Percentiles rank a stretch among this genome's conserved stretches.
phyloP scores from a whole-genome alignment of 495 filamentous ascomycete species.

The Tuber microsphaerosporum region DNA sequence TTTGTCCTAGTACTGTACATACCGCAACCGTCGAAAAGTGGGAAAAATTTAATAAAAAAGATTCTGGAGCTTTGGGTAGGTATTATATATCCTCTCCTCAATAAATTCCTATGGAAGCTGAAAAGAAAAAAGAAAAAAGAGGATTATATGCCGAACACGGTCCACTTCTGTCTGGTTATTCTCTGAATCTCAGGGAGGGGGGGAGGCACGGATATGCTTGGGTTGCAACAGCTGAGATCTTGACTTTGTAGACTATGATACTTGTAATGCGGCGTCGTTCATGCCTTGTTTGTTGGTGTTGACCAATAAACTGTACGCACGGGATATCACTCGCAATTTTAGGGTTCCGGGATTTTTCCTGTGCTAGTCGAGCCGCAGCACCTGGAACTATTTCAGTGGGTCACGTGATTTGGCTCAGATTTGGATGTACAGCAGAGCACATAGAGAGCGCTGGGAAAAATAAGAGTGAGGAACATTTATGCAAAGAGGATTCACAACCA shows the following conservation, averaged over 20 bases:
- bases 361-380: no score
- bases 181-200: no score
- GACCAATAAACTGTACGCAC: background rate
- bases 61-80: background rate
- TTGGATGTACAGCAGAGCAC: no score
- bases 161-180: background rate
- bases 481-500: no score
- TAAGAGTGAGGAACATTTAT: no score
- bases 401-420: no score
- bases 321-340: background rate
- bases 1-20: no score
- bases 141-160: background rate
- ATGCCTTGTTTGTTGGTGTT: background rate
- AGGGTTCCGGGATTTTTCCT: no score
- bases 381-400: no score
- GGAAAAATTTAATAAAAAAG: background rate
- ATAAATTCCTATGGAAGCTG: background rate
- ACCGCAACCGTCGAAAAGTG: no score
- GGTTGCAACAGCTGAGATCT: background rate
- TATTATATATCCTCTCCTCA: background rate
- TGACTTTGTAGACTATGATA: background rate
- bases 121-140: background rate
- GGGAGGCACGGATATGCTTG: background rate
- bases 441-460: no score
- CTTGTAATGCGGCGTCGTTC: background rate